Evolutionary conservation across 176 grass and related monocot genomes (phyloP).

Genomic region (Alloteropsis semialata): DNA sequence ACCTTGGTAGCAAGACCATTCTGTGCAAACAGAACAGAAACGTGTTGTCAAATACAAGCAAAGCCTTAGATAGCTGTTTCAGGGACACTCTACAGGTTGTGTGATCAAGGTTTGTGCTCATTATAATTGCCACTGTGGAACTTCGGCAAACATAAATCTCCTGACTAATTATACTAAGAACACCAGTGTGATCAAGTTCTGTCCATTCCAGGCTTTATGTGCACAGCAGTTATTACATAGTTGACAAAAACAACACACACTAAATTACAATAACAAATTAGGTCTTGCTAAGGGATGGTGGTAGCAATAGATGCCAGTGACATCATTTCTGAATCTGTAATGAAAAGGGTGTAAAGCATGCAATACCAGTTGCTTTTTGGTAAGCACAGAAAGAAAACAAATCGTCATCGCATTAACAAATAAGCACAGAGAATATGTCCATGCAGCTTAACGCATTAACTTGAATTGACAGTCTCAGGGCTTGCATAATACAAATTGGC

Average conservation of each 20-base stretch:
- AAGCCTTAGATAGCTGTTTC: background rate
- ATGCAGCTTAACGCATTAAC: background rate
- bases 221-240: background rate
- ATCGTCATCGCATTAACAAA: background rate
- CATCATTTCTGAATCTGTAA: background rate
- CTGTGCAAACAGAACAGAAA: conserved; percentile 10
- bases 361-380: background rate
- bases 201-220: background rate
- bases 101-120: background rate
- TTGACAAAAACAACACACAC: background rate
- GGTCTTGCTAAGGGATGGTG: background rate
- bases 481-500: background rate
- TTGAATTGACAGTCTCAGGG: background rate
- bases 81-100: background rate
- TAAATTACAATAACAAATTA: background rate
- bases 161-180: background rate
- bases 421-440: background rate
- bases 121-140: background rate
- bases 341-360: background rate
- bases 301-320: background rate
- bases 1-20: conserved; percentile 97
- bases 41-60: background rate
- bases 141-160: background rate
- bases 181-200: background rate
- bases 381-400: background rate